A percentile compares a stretch with the other conserved stretches of the same genome.
phyloP scores from a whole-genome alignment of 345 rosid species.

The Citrus maxima region DNA sequence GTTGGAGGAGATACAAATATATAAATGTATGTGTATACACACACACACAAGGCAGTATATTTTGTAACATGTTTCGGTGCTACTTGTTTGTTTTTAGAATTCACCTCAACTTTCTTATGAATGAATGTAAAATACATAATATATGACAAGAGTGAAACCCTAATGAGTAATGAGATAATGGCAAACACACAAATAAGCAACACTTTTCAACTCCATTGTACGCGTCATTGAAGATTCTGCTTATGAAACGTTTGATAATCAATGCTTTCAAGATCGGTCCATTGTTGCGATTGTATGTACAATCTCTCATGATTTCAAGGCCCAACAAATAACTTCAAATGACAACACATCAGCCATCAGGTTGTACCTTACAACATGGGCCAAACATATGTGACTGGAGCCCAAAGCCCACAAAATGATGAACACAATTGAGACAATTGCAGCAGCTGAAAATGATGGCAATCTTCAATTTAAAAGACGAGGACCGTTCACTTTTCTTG shows the following conservation, averaged over 20 bases:
- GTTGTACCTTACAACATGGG: neutral
- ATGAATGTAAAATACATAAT: neutral
- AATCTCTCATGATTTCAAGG: neutral
- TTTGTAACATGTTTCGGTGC: neutral
- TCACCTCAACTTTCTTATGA: neutral
- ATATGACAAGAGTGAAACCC: neutral
- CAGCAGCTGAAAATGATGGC: no score
- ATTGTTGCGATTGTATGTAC: neutral
- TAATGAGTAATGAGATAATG: neutral
- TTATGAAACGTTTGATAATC: neutral
- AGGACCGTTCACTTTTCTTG: constrained; percentile 14
- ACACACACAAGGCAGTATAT: neutral
- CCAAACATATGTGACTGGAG: neutral
- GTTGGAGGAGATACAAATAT: neutral
- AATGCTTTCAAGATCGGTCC: neutral
- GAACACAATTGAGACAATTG: no score
- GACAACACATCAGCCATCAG: no score
- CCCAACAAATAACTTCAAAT: neutral
- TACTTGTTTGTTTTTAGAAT: neutral
- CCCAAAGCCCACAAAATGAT: neutral
- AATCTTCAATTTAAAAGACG: neutral
- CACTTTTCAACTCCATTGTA: neutral
- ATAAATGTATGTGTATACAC: no score
- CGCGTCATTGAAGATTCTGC: neutral
- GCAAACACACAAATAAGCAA: neutral